Conservation (phyloP, 495 filamentous ascomycete genomes). For the Neurospora cerealis region DNA sequence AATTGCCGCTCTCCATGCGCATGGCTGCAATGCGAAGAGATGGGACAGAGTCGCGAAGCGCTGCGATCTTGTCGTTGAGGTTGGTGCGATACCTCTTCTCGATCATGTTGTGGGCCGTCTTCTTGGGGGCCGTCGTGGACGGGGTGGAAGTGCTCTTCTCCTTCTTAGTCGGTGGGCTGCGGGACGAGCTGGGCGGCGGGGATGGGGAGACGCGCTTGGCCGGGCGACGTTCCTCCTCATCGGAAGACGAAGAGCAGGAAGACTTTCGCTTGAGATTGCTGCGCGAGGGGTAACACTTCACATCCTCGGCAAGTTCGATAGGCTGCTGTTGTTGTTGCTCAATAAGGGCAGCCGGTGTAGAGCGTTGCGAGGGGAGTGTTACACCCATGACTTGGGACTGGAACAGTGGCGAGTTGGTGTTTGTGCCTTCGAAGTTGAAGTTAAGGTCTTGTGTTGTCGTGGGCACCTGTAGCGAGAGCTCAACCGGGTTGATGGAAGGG, state of each 20-base stretch:
- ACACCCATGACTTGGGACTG: conserved; percentile 7
- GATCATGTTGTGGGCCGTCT: conserved; percentile 39
- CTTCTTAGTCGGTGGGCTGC: not conserved
- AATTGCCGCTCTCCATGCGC: conserved; percentile 1
- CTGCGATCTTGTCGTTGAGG: conserved; percentile 40
- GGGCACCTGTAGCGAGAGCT: conserved; percentile 9
- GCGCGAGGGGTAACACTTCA: conserved; percentile 13
- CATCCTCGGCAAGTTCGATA: not conserved
- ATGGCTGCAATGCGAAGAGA: conserved; percentile 27
- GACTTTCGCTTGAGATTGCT: conserved; percentile 21
- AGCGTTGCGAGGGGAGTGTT: not conserved
- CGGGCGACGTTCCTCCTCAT: conserved; percentile 6
- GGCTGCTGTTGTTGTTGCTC: not conserved
- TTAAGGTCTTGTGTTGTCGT: not conserved
- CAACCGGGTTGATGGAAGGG: conserved; percentile 24
- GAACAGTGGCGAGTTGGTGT: conserved; percentile 4
- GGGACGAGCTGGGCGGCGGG: conserved; percentile 3
- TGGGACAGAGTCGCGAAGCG: conserved; percentile 37
- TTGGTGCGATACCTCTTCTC: conserved; percentile 42
- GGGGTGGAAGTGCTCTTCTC: not conserved
- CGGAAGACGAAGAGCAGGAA: conserved; percentile 4
- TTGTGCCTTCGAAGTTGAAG: not conserved
- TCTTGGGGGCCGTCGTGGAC: conserved; percentile 12
- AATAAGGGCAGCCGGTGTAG: not conserved
- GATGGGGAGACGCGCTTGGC: conserved; percentile 5